Evolutionary conservation across 129 eudicot genomes (phyloP).

Genomic region (Gnaphalium uliginosum): DNA sequence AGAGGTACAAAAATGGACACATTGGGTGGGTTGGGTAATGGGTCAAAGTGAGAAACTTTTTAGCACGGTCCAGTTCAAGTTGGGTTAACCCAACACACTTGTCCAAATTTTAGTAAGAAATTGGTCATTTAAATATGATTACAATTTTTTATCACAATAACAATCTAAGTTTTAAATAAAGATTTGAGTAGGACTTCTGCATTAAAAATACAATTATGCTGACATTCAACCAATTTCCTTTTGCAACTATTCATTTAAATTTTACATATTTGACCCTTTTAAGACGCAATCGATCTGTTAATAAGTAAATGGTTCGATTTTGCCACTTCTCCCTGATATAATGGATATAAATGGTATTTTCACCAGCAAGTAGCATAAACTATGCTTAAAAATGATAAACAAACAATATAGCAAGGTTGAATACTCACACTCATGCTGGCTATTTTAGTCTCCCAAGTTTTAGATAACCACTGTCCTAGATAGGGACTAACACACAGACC

Average conservation of each 20-base stretch:
- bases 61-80: no score
- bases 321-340: not conserved
- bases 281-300: no score
- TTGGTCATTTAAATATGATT: no score
- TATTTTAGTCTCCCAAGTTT: slow-evolving; percentile 62
- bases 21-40: not conserved
- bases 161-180: no score
- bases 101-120: no score
- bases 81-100: no score
- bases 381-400: not conserved
- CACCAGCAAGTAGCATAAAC: not conserved
- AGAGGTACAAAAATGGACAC: not conserved
- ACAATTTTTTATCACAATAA: no score
- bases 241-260: no score
- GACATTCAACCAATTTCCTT: no score
- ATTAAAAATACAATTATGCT: no score
- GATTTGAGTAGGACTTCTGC: no score
- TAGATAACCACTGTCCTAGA: slow-evolving; percentile 76
- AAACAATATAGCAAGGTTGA: not conserved
- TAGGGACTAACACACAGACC: slow-evolving; percentile 90
- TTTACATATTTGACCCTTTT: no score
- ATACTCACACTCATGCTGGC: slow-evolving; percentile 69
- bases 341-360: not conserved
- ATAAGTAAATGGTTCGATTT: not conserved
- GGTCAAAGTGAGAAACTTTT: not conserved